Evolutionary conservation across 495 filamentous ascomycete species (phyloP).

Genomic region (Echria macrotheca): DNA sequence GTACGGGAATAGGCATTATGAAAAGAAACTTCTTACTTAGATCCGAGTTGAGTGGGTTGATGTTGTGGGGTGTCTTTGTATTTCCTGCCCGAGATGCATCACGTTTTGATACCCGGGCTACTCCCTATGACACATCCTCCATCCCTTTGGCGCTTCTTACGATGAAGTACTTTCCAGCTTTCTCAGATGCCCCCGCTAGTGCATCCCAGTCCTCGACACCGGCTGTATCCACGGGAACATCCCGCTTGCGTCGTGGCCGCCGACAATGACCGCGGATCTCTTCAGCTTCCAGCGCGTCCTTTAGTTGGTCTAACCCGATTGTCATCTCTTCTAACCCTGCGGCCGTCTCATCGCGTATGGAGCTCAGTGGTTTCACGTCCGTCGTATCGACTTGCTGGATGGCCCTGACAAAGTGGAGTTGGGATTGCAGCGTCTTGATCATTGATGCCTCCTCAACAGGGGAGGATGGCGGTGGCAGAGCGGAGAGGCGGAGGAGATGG

Average conservation of each 20-base stretch:
- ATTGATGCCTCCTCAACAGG: conserved; percentile 54
- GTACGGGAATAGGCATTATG: too few relatives aligned
- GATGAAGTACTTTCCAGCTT: conserved; percentile 69
- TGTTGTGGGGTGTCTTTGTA: too few relatives aligned
- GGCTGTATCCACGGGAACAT: conserved; percentile 18
- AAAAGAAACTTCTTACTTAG: too few relatives aligned
- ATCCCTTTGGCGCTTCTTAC: conserved; percentile 55
- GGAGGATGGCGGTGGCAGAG: conserved; percentile 66
- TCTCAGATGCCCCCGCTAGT: conserved; percentile 58
- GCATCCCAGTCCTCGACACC: conserved; percentile 61
- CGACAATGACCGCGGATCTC: conserved; percentile 37
- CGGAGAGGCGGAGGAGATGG: conserved; percentile 86
- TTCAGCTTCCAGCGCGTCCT: conserved; percentile 36
- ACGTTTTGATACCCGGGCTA: too few relatives aligned
- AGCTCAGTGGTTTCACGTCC: conserved; percentile 63
- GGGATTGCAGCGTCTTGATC: conserved; percentile 68
- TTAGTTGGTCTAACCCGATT: conserved; percentile 36
- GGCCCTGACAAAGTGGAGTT: conserved; percentile 82
- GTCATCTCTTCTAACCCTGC: conserved; percentile 36
- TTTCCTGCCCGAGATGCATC: too few relatives aligned
- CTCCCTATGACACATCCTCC: not conserved
- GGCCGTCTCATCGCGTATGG: conserved; percentile 76
- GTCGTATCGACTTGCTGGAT: conserved; percentile 75
- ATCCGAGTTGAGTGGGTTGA: too few relatives aligned
- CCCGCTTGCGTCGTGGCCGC: conserved; percentile 35